phyloP scores from a whole-genome alignment of 306 rosid genomes.

The Fagus sylvatica region DNA sequence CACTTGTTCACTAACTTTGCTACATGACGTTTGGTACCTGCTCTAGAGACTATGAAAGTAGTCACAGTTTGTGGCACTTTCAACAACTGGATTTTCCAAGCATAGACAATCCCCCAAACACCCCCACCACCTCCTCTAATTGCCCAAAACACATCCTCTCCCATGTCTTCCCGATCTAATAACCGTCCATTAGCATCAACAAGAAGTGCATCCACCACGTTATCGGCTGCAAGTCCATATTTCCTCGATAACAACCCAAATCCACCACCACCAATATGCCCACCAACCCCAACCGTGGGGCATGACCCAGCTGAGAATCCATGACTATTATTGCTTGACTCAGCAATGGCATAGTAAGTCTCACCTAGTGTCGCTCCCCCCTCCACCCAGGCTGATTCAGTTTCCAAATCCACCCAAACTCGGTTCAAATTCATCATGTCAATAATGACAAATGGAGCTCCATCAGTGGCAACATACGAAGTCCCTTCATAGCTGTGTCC shows the following conservation, averaged over 20 bases:
- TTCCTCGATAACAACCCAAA: conserved; percentile 66
- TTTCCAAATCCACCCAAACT: conserved; percentile 50
- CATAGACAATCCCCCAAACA: conserved; percentile 66
- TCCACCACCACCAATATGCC: conserved; percentile 79
- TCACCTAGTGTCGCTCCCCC: conserved; percentile 89
- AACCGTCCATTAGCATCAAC: conserved; percentile 52
- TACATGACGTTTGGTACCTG: conserved; percentile 42
- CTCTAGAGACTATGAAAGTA: conserved; percentile 44
- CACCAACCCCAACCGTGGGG: conserved; percentile 88
- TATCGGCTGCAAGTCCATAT: conserved; percentile 75
- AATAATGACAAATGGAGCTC: conserved; percentile 52
- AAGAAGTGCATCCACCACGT: conserved; percentile 64
- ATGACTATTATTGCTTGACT: conserved; percentile 36
- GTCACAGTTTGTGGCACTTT: conserved; percentile 59
- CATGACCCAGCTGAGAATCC: conserved; percentile 86
- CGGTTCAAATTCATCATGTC: conserved; percentile 73
- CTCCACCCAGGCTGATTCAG: conserved; percentile 73
- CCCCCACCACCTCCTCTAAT: conserved; percentile 89
- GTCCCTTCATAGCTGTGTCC: conserved; percentile 92
- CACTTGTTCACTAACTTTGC: conserved; percentile 53
- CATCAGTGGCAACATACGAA: conserved; percentile 49
- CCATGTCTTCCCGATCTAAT: conserved; percentile 54
- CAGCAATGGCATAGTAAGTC: conserved; percentile 64
- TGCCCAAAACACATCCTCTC: conserved; percentile 92
- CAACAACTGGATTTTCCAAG: conserved; percentile 67